phyloP scores from a whole-genome alignment of 164 flowering plant genomes.

The Buxus sempervirens region DNA sequence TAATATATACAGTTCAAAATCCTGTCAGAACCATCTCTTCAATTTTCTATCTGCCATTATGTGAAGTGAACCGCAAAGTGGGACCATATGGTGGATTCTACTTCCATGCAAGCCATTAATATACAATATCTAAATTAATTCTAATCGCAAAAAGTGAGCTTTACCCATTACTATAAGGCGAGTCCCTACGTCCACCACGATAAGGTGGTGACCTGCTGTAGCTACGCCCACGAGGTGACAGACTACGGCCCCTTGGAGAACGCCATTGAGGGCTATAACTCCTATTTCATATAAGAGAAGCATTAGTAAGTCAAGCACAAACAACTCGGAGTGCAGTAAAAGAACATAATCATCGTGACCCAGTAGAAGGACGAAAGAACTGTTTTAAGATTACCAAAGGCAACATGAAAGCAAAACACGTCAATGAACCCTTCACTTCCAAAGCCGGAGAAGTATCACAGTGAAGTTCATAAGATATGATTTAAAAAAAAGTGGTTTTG shows the following conservation, averaged over 20 bases:
- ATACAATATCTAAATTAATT: neutral
- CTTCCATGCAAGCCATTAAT: neutral
- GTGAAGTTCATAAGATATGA: too few relatives aligned
- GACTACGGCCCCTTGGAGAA: too few relatives aligned
- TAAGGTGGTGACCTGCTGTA: constrained; percentile 73
- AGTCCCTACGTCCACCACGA: constrained; percentile 69
- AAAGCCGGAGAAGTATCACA: too few relatives aligned
- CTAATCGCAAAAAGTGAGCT: neutral
- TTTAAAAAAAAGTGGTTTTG: neutral
- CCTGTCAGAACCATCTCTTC: neutral
- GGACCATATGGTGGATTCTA: neutral
- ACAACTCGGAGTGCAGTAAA: too few relatives aligned
- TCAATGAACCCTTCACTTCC: too few relatives aligned
- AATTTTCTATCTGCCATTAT: neutral
- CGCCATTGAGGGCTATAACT: constrained; percentile 91
- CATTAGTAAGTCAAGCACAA: neutral
- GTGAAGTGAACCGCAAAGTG: neutral
- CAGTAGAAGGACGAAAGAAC: too few relatives aligned
- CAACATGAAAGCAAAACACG: too few relatives aligned
- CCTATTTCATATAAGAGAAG: constrained; percentile 33
- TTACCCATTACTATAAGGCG: constrained; percentile 82
- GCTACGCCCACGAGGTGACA: constrained; percentile 63
- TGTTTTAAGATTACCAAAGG: too few relatives aligned
- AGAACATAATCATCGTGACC: constrained; percentile 12
- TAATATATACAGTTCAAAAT: neutral